Evolutionary conservation across 495 filamentous ascomycete genomes (phyloP).

Genomic region (Astrothelium macrocarpum): DNA sequence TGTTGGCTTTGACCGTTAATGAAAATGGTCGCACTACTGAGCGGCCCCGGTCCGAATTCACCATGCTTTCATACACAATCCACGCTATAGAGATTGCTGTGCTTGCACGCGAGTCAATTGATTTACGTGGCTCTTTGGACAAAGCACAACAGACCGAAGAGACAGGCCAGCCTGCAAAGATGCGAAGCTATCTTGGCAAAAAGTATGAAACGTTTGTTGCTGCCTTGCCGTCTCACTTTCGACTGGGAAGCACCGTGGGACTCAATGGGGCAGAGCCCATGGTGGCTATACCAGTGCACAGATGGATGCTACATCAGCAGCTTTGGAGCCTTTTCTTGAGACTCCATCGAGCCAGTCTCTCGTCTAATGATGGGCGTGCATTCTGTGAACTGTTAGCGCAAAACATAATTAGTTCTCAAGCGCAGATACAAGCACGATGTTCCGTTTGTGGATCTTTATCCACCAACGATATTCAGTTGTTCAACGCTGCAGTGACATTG

Average conservation of each 20-base stretch:
- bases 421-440: constrained; percentile 24
- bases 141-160: background rate
- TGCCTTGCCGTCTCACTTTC: constrained; percentile 24
- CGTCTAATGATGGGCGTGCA: constrained; percentile 15
- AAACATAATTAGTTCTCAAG: constrained; percentile 24
- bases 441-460: constrained; percentile 25
- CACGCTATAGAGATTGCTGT: constrained; percentile 20
- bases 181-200: background rate
- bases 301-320: constrained; percentile 32
- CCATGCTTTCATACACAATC: constrained; percentile 28
- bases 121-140: constrained; percentile 6
- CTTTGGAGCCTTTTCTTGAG: constrained; percentile 29
- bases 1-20: constrained; percentile 22
- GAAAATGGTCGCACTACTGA: constrained; percentile 13
- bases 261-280: constrained; percentile 19
- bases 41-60: constrained; percentile 28
- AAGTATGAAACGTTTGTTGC: constrained; percentile 23
- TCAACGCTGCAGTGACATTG: constrained; percentile 22
- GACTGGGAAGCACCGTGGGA: constrained; percentile 23
- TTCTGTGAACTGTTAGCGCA: constrained; percentile 26
- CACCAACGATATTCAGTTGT: constrained; percentile 18
- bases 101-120: constrained; percentile 24
- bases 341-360: constrained; percentile 22
- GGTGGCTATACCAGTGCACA: constrained; percentile 27
- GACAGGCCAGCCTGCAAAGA: background rate